Base-by-base conservation (phyloP, 2,329 filamentous ascomycete species). In the Cladophialophora psammophila region DNA sequence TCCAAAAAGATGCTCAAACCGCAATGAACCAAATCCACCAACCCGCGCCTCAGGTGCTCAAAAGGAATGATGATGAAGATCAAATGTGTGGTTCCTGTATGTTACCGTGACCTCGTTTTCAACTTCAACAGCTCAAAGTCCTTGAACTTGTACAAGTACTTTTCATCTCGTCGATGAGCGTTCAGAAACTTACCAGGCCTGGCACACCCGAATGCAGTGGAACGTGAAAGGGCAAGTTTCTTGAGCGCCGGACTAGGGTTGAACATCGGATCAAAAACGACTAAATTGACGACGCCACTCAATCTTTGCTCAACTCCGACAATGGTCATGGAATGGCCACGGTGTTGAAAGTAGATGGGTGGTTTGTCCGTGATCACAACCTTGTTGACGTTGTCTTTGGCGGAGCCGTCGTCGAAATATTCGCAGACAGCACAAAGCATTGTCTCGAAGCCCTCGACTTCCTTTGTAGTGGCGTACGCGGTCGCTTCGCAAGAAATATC, bases 261-360 rank as follows among this genome's bases (percentile, higher is more conserved):
- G 76, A 92, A 93, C 80, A 91, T 91, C 0, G 94, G 93, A 76
- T 98, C 94, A 76, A 97, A 96, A 12, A 97, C 91, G 0, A 98
- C 82, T 18, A 98, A 81, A 72, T 91, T 91, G 18, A 82, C 81
- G 13, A 34, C 38, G 32, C 91, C 91, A 66, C 90, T 84, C 38
- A 79, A 82, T 34, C 85, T 86, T 71, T 86, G 87, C 78, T 97
- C 93, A 32, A 96, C 84, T 0, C 94, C 94, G 63, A 98, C 84
- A 60, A 98, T 93, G 0, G 93, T 96, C 82, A 97, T 84, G 1
- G 94, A 97, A 77, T 98, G 94, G 2, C 93, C 90, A 70, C 88
- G 88, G 73, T 95, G 92, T 76, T 98, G 94, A 69, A 97, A 88
- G 78, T 97, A 98, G 48, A 98, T 89, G 0, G 95, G 94, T 45